A percentile compares a stretch with the other conserved stretches of the same genome.
Evolutionary conservation across 257 asterid species (phyloP).

Genomic region (Jaltomata sinuosa): DNA sequence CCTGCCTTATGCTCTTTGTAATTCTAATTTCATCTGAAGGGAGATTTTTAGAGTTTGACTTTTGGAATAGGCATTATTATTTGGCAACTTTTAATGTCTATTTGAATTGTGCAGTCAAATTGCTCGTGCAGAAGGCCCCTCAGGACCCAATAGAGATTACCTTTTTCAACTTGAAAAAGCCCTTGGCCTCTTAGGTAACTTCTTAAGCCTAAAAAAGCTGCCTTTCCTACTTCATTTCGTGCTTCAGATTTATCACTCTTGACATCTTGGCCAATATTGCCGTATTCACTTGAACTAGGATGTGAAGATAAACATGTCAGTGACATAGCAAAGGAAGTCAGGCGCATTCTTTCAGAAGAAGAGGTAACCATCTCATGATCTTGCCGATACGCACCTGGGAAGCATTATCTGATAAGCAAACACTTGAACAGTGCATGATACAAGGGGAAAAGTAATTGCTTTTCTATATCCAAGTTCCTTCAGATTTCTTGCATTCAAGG

Average conservation of each 20-base stretch:
- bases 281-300: conserved; percentile 28
- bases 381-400: neutral
- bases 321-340: conserved; percentile 71
- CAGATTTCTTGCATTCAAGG: neutral
- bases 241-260: neutral
- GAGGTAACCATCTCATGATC: neutral
- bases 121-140: conserved; percentile 82
- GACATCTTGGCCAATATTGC: neutral
- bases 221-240: neutral
- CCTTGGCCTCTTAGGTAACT: conserved; percentile 52
- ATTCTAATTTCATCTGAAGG: neutral
- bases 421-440: neutral
- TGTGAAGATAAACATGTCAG: conserved; percentile 68
- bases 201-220: neutral
- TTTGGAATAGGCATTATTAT: neutral
- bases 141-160: conserved; percentile 92
- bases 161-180: conserved; percentile 88
- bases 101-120: conserved; percentile 57
- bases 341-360: conserved; percentile 38
- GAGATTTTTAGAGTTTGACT: neutral
- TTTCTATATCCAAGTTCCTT: neutral
- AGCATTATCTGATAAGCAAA: neutral
- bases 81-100: neutral
- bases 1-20: neutral
- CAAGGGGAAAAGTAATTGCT: neutral